These are phyloP conservation scores for Murraya paniculata DNA, from an alignment of 345 rosid genomes.

Conservation along the genomic window DNA sequence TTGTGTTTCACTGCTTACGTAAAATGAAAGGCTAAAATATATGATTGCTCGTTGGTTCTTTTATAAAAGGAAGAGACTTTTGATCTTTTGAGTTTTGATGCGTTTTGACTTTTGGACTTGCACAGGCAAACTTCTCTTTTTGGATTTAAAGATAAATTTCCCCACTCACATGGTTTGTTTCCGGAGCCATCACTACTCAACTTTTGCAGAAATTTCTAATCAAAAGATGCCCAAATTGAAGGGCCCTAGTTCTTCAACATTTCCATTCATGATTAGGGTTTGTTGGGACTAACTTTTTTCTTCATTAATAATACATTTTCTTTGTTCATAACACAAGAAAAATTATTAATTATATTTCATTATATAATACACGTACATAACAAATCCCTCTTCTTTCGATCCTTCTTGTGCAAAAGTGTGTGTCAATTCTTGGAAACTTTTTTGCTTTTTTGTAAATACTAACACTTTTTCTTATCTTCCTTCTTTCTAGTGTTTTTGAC, in stretches of 20 bases:
- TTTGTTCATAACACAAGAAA: neutral
- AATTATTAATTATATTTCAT: neutral
- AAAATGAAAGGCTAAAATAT: neutral
- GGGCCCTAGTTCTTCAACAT: slow-evolving; percentile 24
- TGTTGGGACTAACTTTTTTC: slow-evolving; percentile 27
- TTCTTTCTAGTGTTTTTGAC: slow-evolving; percentile 37
- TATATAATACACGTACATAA: neutral
- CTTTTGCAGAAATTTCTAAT: slow-evolving; percentile 35
- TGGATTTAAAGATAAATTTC: slow-evolving; percentile 48
- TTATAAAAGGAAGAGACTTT: neutral
- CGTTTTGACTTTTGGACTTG: slow-evolving; percentile 47
- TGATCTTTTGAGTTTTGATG: neutral
- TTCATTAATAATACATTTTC: slow-evolving; percentile 17
- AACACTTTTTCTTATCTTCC: slow-evolving; percentile 26
- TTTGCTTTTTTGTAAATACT: slow-evolving; percentile 21
- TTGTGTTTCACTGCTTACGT: neutral
- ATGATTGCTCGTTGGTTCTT: neutral
- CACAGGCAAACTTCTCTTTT: slow-evolving; percentile 45
- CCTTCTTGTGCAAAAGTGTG: slow-evolving; percentile 33
- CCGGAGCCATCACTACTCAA: slow-evolving; percentile 37
- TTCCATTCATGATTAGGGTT: slow-evolving; percentile 45
- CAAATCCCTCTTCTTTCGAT: slow-evolving; percentile 36
- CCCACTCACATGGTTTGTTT: slow-evolving; percentile 61
- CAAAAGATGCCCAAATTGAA: slow-evolving; percentile 36
- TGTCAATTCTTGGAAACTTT: slow-evolving; percentile 32